Percentiles rank a stretch among this genome's conserved stretches.
phyloP scores from a whole-genome alignment of 305 asterid species.

The Fraxinus baroniana region DNA sequence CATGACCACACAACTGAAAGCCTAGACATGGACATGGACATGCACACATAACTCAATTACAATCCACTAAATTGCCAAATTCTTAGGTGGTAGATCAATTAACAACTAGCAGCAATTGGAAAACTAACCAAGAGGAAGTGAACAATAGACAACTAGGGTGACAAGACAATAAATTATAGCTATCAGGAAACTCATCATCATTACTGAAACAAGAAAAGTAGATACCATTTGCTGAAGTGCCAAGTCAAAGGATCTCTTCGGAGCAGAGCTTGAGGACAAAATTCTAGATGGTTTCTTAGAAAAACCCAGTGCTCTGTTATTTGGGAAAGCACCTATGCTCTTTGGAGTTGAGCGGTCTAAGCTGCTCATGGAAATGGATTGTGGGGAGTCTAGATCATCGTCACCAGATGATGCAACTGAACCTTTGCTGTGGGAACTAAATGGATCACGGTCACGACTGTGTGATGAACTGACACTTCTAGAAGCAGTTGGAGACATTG shows the following conservation, averaged over 20 bases:
- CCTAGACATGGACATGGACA: not conserved
- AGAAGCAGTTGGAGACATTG: conserved; percentile 91
- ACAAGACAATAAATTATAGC: not conserved
- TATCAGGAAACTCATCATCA: conserved; percentile 10
- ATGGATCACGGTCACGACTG: conserved; percentile 69
- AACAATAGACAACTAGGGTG: conserved; percentile 20
- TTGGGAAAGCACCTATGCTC: conserved; percentile 45
- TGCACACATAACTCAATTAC: conserved; percentile 1
- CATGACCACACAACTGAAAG: conserved; percentile 13
- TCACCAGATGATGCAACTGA: conserved; percentile 93
- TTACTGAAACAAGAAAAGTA: conserved; percentile 28
- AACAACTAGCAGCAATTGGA: conserved; percentile 13
- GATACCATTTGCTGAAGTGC: conserved; percentile 83
- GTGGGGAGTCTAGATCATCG: conserved; percentile 81
- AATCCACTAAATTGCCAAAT: conserved; percentile 3
- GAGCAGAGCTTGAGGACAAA: conserved; percentile 71
- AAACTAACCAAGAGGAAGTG: conserved; percentile 18
- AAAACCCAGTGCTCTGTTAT: conserved; percentile 47
- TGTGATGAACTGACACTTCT: conserved; percentile 69
- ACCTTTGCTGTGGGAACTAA: conserved; percentile 68
- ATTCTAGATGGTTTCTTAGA: conserved; percentile 62
- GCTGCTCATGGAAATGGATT: conserved; percentile 53
- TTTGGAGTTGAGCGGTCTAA: conserved; percentile 56
- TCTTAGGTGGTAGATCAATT: conserved; percentile 11
- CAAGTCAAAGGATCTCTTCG: conserved; percentile 89